A percentile compares a stretch with the other conserved stretches of the same genome.
Evolutionary conservation across 345 rosid genomes (phyloP).

Genomic region (Citrus medica): DNA sequence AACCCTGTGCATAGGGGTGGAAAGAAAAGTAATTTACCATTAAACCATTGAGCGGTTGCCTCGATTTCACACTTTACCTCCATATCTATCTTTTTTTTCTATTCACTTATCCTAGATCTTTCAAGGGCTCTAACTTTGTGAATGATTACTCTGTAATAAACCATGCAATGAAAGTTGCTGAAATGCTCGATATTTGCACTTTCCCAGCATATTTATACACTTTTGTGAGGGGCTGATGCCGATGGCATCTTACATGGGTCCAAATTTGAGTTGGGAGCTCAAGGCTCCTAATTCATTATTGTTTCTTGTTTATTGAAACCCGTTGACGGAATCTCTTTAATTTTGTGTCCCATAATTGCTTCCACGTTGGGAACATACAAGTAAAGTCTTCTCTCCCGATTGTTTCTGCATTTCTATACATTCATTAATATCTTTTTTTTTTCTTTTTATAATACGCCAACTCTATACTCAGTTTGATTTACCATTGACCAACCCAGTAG

Average conservation of each 20-base stretch:
- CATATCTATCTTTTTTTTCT: too few relatives aligned
- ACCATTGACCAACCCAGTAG: neutral
- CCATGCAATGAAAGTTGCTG: neutral
- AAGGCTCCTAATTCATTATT: neutral
- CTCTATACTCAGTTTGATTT: too few relatives aligned
- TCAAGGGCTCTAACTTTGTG: neutral
- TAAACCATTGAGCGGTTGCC: too few relatives aligned
- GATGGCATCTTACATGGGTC: neutral
- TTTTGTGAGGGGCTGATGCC: too few relatives aligned
- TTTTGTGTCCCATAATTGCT: neutral
- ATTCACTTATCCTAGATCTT: neutral
- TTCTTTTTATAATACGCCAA: too few relatives aligned
- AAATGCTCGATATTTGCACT: neutral
- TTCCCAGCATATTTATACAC: too few relatives aligned
- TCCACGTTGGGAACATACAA: conserved; percentile 16
- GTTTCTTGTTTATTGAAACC: neutral
- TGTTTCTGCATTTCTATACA: neutral
- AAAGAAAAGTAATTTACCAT: too few relatives aligned
- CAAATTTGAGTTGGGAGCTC: neutral
- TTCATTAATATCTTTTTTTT: neutral
- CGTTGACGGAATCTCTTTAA: neutral
- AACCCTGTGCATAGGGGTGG: too few relatives aligned
- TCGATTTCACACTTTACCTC: too few relatives aligned
- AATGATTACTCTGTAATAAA: neutral
- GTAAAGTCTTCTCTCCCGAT: neutral